Conservation (phyloP, 148 eudicot species). For the Fallopia convolvulus region DNA sequence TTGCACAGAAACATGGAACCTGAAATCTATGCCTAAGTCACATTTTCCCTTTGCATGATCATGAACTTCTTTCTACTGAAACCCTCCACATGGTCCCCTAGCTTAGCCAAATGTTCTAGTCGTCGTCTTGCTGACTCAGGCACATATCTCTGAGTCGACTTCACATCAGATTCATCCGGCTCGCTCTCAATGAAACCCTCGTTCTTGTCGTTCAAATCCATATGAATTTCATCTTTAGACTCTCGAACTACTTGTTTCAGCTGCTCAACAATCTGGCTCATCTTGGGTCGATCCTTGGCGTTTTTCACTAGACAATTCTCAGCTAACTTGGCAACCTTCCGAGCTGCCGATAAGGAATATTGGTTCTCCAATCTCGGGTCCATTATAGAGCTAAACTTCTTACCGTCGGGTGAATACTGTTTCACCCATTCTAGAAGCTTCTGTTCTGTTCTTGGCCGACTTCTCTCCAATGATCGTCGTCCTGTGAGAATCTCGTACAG, state of each 20-base stretch:
- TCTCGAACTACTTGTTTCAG: conserved; percentile 35
- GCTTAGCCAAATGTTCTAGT: conserved; percentile 58
- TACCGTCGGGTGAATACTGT: conserved; percentile 47
- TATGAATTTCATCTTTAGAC: conserved; percentile 20
- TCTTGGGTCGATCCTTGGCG: conserved; percentile 64
- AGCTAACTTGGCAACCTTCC: conserved; percentile 59
- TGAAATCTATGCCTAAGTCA: conserved; percentile 13
- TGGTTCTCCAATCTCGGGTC: conserved; percentile 54
- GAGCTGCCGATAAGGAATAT: conserved; percentile 49
- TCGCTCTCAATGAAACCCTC: neutral
- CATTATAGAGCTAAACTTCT: conserved; percentile 49
- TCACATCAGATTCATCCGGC: conserved; percentile 12
- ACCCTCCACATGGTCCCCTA: conserved; percentile 62
- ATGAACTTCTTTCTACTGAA: conserved; percentile 42
- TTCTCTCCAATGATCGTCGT: conserved; percentile 55
- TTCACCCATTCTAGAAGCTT: conserved; percentile 67
- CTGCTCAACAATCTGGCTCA: conserved; percentile 67
- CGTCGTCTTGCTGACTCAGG: conserved; percentile 47
- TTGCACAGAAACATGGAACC: neutral
- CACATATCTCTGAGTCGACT: conserved; percentile 14
- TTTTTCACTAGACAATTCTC: conserved; percentile 50
- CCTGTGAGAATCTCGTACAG: conserved; percentile 81
- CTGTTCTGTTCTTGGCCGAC: conserved; percentile 55
- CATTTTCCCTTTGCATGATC: conserved; percentile 68
- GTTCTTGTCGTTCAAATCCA: neutral